These are phyloP conservation scores for Turnera subulata DNA, from an alignment of 345 rosid genomes.

Conservation along the genomic window DNA sequence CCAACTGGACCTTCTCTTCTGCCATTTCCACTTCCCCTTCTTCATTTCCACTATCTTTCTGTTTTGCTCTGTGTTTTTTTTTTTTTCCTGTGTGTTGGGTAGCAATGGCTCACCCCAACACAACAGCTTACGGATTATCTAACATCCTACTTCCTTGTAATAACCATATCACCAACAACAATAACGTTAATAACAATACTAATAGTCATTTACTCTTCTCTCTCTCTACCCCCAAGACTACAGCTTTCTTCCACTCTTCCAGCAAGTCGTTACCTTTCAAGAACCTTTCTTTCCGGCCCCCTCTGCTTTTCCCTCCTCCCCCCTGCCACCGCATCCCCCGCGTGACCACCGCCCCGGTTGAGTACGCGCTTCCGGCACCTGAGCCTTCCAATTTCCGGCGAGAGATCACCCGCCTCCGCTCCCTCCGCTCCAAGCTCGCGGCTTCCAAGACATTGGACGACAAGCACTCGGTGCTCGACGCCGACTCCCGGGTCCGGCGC, in stretches of 20 bases:
- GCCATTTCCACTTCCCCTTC: conserved; percentile 9
- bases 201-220: neutral
- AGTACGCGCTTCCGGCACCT: conserved; percentile 60
- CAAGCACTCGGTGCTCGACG: conserved; percentile 40
- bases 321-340: conserved; percentile 28
- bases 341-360: conserved; percentile 65
- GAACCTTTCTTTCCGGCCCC: conserved; percentile 19
- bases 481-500: conserved; percentile 49
- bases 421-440: conserved; percentile 50
- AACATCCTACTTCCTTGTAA: conserved; percentile 19
- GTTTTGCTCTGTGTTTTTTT: conserved; percentile 1
- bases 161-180: conserved; percentile 22
- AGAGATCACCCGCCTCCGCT: conserved; percentile 63
- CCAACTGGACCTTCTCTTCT: no score
- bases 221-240: neutral
- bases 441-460: conserved; percentile 24
- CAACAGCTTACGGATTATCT: conserved; percentile 15
- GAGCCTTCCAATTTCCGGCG: conserved; percentile 50
- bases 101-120: conserved; percentile 43
- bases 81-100: neutral
- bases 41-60: conserved; percentile 3
- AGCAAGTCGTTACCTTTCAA: conserved; percentile 19
- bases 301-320: conserved; percentile 17
- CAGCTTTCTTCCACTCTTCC: conserved; percentile 8
- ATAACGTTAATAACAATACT: neutral